Evolutionary conservation across 179 eudicot species (phyloP), one percentile per base, ranked within the genome.

Genomic region (Beta corolliflora): DNA sequence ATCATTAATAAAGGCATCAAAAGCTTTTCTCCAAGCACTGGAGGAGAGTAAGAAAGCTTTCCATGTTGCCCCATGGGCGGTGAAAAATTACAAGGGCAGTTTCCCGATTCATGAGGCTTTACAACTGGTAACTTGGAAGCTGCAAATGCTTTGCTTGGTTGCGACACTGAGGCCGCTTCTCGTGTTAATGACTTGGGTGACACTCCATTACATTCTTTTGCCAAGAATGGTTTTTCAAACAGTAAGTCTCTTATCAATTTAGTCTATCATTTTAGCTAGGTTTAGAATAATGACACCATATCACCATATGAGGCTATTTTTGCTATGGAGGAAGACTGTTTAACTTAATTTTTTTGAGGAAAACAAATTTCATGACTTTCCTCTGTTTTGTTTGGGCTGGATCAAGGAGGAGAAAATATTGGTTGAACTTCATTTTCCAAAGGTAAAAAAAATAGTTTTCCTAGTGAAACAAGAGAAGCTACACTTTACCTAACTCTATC

Each of bases 51-150:
- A 41, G 31, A 31, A 44, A 31, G 73, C 63, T 10, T 23, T 67
- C 6, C 45, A 31, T 56, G n/a, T 50, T 29, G 44, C 45, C 0
- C 83, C 83, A 41, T 80, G 73, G 79, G 19, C 45, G 19, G 9
- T 48, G 12, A 80, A 72, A 60, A 79, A 79, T 46, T 4, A 52
- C n/a, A 48, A 61, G 56, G 77, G 82, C 15, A 71, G 52, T 14
- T 63, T 61, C n/a, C 78, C 81, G 3, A 70, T 79, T 55, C 81
- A 79, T 13, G 80, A 78, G 53, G 80, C 73, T 29, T 65, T 78
- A 45, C 77, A 56, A n/a, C 25, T 16, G 25, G 4, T 11, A 58
- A 71, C n/a, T 4, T 46, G 14, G 5, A 8, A 3, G 81, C 16
- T 9, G 56, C 81, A 12, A 2, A 2, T 0, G 13, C 3, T 9